Conservation (phyloP, 495 filamentous ascomycete genomes). For the Penicillium coprophilum region DNA sequence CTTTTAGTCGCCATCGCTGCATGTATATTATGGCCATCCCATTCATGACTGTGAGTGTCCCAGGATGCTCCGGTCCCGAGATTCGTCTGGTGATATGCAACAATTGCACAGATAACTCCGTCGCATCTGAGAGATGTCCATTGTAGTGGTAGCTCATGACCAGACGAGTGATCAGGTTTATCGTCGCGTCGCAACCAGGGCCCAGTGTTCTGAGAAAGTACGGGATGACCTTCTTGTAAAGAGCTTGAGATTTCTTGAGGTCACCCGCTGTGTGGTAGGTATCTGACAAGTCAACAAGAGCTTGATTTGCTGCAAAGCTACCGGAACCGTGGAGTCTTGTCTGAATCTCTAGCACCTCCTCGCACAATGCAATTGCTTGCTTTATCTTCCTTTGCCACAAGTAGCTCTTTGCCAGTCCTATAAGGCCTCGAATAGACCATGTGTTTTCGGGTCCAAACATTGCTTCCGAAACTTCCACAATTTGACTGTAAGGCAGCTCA, state of each 20-base stretch:
- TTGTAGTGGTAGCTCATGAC: conserved; percentile 11
- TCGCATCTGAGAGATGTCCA: conserved; percentile 11
- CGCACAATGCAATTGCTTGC: not conserved
- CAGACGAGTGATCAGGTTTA: conserved; percentile 14
- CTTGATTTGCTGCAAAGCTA: not conserved
- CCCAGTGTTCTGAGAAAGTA: not conserved
- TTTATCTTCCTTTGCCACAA: not conserved
- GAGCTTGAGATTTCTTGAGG: conserved; percentile 3
- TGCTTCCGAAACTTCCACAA: conserved; percentile 14
- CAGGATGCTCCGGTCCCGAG: conserved; percentile 13
- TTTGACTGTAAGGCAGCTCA: conserved; percentile 16
- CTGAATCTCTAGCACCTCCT: not conserved
- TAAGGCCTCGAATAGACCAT: not conserved
- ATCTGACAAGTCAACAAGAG: not conserved
- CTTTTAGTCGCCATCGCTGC: conserved; percentile 9
- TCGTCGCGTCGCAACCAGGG: too few species aligned
- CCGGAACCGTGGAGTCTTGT: not conserved
- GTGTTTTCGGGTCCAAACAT: conserved; percentile 18
- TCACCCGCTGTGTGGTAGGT: not conserved
- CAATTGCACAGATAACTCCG: conserved; percentile 1
- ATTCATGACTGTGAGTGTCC: conserved; percentile 9
- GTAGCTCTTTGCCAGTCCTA: conserved; percentile 10
- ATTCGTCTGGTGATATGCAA: conserved; percentile 5
- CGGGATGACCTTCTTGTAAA: conserved; percentile 12
- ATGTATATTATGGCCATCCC: not conserved